Evolutionary conservation across 306 rosid genomes (phyloP), one percentile per base, ranked within the genome.

Genomic region (Elaeagnus macrophylla): DNA sequence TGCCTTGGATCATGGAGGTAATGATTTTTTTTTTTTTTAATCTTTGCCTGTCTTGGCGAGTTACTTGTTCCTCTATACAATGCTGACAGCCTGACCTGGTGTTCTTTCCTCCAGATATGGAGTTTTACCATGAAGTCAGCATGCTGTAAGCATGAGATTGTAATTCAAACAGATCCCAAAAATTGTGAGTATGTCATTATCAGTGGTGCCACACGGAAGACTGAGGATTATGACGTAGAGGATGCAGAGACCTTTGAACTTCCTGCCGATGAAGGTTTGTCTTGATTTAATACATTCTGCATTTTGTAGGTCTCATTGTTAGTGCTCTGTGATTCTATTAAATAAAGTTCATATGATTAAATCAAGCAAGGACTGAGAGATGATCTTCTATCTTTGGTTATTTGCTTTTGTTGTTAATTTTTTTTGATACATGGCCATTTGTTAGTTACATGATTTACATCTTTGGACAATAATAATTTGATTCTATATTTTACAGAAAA

Each of bases 81-180:
- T 38, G 13, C 18, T 53, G 13, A 53, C 20, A 40, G 39, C 16
- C 12, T 19, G 45, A n/a, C n/a, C n/a, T n/a, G 7, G 25, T 60
- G 37, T 56, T 61, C 51, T 41, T 61, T 60, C 64, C 56, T 68
- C 60, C 84, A 89, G 97, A 89, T 89, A 85, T 89, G 97, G 97
- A 85, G 76, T 77, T 89, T 89, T 79, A 17, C 85, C 51, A 85
- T 89, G 97, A 89, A 89, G 72, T 62, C 97, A 38, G 86, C 95
- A 5, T 89, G 97, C 69, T 89, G 97, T 71, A 78, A 53, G 66
- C 95, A 89, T 39, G 95, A 89, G 86, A 85, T 89, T 47, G 78
- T 77, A 38, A 80, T 85, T 67, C 97, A 89, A 59, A 89, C 97
- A 40, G 97, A 89, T 78, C 97, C 97, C 2, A 85, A 85, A 81